A percentile compares a stretch with the other conserved stretches of the same genome.
These are phyloP conservation scores for Casuarina glauca DNA, from an alignment of 306 rosid genomes.

Conservation along the genomic window DNA sequence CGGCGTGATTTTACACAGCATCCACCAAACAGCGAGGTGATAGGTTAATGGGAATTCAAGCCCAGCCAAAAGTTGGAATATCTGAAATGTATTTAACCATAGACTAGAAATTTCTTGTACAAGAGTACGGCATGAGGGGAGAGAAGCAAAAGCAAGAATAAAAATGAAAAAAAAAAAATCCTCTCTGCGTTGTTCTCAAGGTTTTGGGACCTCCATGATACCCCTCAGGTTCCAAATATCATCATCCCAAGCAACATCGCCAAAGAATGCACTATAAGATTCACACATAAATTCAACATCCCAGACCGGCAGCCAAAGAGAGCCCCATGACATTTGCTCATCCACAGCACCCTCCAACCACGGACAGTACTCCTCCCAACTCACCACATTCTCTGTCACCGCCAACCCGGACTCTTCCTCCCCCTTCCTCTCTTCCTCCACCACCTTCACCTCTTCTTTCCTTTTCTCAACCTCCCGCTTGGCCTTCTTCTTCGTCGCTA, in stretches of 20 bases:
- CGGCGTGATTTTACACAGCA: too few relatives aligned
- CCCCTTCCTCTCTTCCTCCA: conserved; percentile 4
- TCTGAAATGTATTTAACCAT: not conserved
- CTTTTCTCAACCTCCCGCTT: conserved; percentile 36
- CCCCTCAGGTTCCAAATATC: conserved; percentile 68
- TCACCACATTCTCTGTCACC: conserved; percentile 14
- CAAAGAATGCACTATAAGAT: conserved; percentile 37
- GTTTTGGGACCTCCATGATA: conserved; percentile 35
- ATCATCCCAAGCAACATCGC: conserved; percentile 63
- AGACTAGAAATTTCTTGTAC: not conserved
- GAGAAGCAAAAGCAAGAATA: not conserved
- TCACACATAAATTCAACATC: conserved; percentile 54
- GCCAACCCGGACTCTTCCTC: conserved; percentile 18
- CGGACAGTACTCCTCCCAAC: conserved; percentile 42
- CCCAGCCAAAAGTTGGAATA: not conserved
- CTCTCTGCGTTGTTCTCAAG: conserved; percentile 15
- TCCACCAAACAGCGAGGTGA: not conserved
- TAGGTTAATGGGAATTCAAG: not conserved
- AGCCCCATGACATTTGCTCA: conserved; percentile 80
- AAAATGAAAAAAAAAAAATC: not conserved
- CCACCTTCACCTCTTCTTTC: conserved; percentile 3
- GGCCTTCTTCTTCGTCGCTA: conserved; percentile 37
- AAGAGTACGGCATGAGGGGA: not conserved
- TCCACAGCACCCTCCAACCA: conserved; percentile 44
- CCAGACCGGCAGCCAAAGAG: conserved; percentile 59